Percentiles rank a stretch among this genome's conserved stretches.
Evolutionary conservation across 2,329 filamentous ascomycete genomes (phyloP).

Genomic region (Pseudogymnoascus sp.): DNA sequence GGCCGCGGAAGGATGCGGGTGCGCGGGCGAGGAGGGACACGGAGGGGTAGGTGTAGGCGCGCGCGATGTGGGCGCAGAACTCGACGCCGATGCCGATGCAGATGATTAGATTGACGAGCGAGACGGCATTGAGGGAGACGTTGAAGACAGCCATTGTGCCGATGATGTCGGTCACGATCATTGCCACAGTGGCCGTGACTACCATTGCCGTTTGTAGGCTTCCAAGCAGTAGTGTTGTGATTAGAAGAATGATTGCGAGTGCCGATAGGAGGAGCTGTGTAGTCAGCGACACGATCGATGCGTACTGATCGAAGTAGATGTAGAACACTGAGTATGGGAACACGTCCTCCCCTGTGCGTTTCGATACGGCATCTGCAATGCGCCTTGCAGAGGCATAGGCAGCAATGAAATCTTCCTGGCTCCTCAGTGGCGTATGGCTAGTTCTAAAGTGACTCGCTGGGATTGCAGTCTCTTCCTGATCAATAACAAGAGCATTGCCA

Average conservation of each 20-base stretch:
- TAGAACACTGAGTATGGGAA: conserved; percentile 98
- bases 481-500: conserved; percentile 71
- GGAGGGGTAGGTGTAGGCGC: conserved; percentile 91
- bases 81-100: conserved; percentile 95
- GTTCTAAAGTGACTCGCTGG: conserved; percentile 87
- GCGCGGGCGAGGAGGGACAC: conserved; percentile 73
- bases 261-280: conserved; percentile 73
- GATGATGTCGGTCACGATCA: conserved; percentile 91
- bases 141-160: conserved; percentile 85
- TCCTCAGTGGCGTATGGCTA: conserved; percentile 76
- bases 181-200: conserved; percentile 78
- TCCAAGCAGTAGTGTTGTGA: conserved; percentile 74
- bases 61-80: conserved; percentile 93
- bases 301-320: conserved; percentile 98
- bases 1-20: conserved; percentile 68
- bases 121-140: conserved; percentile 90
- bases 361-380: conserved; percentile 68
- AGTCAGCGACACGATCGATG: conserved; percentile 73
- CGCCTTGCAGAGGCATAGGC: conserved; percentile 84
- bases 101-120: conserved; percentile 91
- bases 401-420: conserved; percentile 85
- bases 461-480: conserved; percentile 57
- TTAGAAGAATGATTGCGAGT: conserved; percentile 73
- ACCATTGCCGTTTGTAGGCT: conserved; percentile 74
- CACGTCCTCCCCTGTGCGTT: conserved; percentile 66